Conservation (phyloP, 2,329 filamentous ascomycete species). For the Scedosporium boydii region DNA sequence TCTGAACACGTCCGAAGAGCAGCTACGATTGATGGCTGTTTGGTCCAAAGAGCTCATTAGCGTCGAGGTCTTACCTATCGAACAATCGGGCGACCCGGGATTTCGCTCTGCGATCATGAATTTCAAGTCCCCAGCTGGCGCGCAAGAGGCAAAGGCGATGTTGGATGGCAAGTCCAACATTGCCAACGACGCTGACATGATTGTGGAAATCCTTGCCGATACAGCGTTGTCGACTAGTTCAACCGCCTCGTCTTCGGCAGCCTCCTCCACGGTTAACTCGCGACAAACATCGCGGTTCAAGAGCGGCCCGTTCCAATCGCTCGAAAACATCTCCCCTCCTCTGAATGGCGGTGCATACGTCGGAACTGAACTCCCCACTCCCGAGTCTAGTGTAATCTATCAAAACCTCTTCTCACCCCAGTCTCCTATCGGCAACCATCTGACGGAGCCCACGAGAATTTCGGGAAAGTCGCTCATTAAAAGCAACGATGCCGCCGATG, state of each 20-base stretch:
- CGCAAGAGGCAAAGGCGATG: slow-evolving; percentile 46
- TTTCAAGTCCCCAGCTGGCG: slow-evolving; percentile 43
- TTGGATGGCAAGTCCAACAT: slow-evolving; percentile 46
- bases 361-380: slow-evolving; percentile 49
- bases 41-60: slow-evolving; percentile 47
- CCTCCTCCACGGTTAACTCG: slow-evolving; percentile 23
- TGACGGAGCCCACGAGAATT: slow-evolving; percentile 49
- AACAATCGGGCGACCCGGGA: slow-evolving; percentile 38
- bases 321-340: slow-evolving; percentile 54
- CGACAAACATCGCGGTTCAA: slow-evolving; percentile 48
- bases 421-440: slow-evolving; percentile 61
- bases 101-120: slow-evolving; percentile 42
- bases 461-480: slow-evolving; percentile 66
- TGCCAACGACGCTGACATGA: slow-evolving; percentile 39
- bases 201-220: slow-evolving; percentile 45
- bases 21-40: slow-evolving; percentile 46
- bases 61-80: slow-evolving; percentile 39
- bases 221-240: slow-evolving; percentile 24
- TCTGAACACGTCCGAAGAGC: slow-evolving; percentile 41
- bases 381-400: slow-evolving; percentile 43
- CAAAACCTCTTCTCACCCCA: slow-evolving; percentile 63
- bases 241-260: slow-evolving; percentile 28
- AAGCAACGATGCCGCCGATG: slow-evolving; percentile 52
- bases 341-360: slow-evolving; percentile 42
- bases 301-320: slow-evolving; percentile 46